phyloP scores from a whole-genome alignment of 2,329 filamentous ascomycete species.

The Clathrospora elynae region DNA sequence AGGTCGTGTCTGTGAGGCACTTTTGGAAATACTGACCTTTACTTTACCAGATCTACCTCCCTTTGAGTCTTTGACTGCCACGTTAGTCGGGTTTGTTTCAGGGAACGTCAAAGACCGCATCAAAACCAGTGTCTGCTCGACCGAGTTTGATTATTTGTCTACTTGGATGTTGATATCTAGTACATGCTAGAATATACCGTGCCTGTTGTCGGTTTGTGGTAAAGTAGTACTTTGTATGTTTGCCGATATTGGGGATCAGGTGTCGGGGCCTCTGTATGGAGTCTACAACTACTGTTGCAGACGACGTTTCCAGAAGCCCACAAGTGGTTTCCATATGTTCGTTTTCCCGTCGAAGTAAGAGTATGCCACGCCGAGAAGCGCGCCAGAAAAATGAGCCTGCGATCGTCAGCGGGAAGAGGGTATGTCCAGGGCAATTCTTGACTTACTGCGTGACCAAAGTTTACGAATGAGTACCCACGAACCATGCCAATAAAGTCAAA shows the following conservation, averaged over 20 bases:
- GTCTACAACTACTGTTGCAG: constrained; percentile 19
- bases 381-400: constrained; percentile 44
- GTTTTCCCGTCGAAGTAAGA: constrained; percentile 43
- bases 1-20: not conserved
- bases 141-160: not conserved
- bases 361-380: constrained; percentile 38
- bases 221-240: not conserved
- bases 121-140: not conserved
- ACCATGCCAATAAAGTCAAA: constrained; percentile 43
- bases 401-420: constrained; percentile 17
- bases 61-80: not conserved
- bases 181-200: not conserved
- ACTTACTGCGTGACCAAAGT: constrained; percentile 45
- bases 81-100: constrained; percentile 1
- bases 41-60: too few species aligned
- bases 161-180: constrained; percentile 1
- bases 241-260: not conserved
- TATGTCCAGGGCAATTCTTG: not conserved
- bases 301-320: constrained; percentile 34
- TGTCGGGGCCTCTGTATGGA: not conserved
- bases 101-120: not conserved
- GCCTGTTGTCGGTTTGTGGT: not conserved
- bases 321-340: constrained; percentile 43
- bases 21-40: too few species aligned
- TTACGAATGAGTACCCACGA: constrained; percentile 34